phyloP scores from a whole-genome alignment of 352 stramenopile species.

The Pythium phragmitis region DNA sequence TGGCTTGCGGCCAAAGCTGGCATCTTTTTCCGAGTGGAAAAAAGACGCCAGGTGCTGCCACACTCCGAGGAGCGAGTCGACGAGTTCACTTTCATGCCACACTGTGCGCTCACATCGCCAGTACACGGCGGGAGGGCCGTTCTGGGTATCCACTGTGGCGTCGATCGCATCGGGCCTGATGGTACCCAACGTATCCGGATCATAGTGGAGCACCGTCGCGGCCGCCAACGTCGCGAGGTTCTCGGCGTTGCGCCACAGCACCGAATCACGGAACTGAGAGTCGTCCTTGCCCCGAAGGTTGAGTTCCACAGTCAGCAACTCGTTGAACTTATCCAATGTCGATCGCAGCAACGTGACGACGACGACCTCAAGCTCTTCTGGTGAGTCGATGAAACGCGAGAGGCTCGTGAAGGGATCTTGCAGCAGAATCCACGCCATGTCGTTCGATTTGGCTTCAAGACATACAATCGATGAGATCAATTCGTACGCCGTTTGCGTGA shows the following conservation, averaged over 20 bases:
- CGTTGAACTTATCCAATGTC: conserved; percentile 77
- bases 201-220: conserved; percentile 81
- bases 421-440: conserved; percentile 77
- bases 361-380: conserved; percentile 62
- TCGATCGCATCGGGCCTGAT: conserved; percentile 44
- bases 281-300: conserved; percentile 63
- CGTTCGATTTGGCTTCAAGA: conserved; percentile 78
- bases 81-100: conserved; percentile 72
- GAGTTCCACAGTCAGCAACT: conserved; percentile 69
- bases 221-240: conserved; percentile 68
- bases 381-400: conserved; percentile 60
- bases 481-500: conserved; percentile 71
- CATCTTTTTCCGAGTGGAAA: conserved; percentile 73
- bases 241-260: conserved; percentile 79
- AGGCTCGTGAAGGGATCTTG: conserved; percentile 77
- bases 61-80: conserved; percentile 70
- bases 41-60: conserved; percentile 80
- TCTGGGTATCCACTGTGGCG: conserved; percentile 6
- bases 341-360: conserved; percentile 73
- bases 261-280: conserved; percentile 63
- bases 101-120: conserved; percentile 79
- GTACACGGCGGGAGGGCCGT: conserved; percentile 39
- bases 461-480: conserved; percentile 84
- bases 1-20: conserved; percentile 65
- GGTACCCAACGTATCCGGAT: conserved; percentile 66